Evolutionary conservation across 2,329 filamentous ascomycete species (phyloP), one percentile per base, ranked within the genome.

Genomic region (Aspergillus sp.): DNA sequence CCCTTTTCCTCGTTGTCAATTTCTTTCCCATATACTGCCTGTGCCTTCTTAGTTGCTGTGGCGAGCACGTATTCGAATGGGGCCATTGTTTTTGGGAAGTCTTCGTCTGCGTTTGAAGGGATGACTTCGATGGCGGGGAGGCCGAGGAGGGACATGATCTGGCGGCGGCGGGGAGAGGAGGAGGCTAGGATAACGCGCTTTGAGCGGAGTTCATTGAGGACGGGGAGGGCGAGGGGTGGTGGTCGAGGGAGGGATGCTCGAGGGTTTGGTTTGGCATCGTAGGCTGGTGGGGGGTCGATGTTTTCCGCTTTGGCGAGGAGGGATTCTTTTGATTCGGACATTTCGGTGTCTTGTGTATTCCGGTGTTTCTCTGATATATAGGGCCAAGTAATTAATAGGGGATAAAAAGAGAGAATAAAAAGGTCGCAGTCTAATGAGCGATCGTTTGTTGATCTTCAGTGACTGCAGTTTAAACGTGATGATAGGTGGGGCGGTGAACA

Each of bases 31-130:
- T 86, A 86, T 7, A 97, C 87, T 37, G 86, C 78, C 35, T 89
- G 77, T 40, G 85, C 87, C 69, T 98, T 98, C 56, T 85, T 80
- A 19, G 81, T 81, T 4, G 91, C 91, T 2, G 93, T 98, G 45
- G 84, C 82, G 10, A 90, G 76, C 13, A 96, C 93, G 71, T 98
- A 98, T 70, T 95, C 90, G 65, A 88, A 86, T 1, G 93, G 88
- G 1, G 83, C 81, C 46, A 91, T 78, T 6, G 71, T 66, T 66
- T 97, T 95, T 57, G 88, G 79, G 43, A 95, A 79, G 71, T 97
- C 79, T 71, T 98, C 93, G 41, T 88, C 85, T 52, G 88, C 83
- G 42, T 78, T 83, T 34, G 89, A 95, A 11, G 93, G 89, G 48
- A 85, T 77, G 59, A 96, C 81, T 68, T 97, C 90, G 60, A 96